phyloP scores from a whole-genome alignment of 2,329 filamentous ascomycete species.

The Neopestalotiopsis sp. region DNA sequence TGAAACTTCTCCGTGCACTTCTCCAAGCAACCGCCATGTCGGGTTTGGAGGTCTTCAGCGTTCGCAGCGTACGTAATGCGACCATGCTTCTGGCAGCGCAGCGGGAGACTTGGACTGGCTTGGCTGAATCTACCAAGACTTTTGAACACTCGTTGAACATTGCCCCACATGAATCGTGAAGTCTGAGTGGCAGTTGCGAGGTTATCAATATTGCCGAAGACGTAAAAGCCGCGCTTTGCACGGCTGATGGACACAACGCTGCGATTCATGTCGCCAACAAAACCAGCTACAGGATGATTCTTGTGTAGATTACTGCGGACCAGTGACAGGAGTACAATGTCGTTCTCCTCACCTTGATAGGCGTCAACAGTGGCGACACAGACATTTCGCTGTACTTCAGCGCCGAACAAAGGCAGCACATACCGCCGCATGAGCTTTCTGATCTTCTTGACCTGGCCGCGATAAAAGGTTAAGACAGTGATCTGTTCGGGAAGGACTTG shows the following conservation, averaged over 20 bases:
- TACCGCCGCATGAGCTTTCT: slow-evolving; percentile 48
- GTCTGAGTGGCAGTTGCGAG: slow-evolving; percentile 50
- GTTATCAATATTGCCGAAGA: slow-evolving; percentile 77
- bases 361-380: slow-evolving; percentile 84
- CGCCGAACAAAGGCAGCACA: slow-evolving; percentile 28
- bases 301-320: slow-evolving; percentile 70
- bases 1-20: slow-evolving; percentile 27
- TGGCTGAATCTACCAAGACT: slow-evolving; percentile 36
- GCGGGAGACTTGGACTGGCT: slow-evolving; percentile 53
- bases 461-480: slow-evolving; percentile 87
- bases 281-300: slow-evolving; percentile 62
- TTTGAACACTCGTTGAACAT: slow-evolving; percentile 45
- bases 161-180: slow-evolving; percentile 45
- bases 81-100: slow-evolving; percentile 67
- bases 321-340: slow-evolving; percentile 79
- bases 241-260: slow-evolving; percentile 67
- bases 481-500: slow-evolving; percentile 65
- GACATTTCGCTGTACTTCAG: slow-evolving; percentile 33
- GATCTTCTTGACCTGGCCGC: slow-evolving; percentile 76
- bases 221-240: slow-evolving; percentile 78
- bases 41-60: slow-evolving; percentile 54
- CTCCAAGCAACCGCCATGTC: slow-evolving; percentile 34
- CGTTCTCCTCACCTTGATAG: slow-evolving; percentile 91
- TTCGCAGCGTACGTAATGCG: slow-evolving; percentile 55
- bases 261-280: slow-evolving; percentile 68